These are phyloP conservation scores for Colletotrichum chrysophilum DNA, from an alignment of 2,329 filamentous ascomycete species.

Conservation along the genomic window DNA sequence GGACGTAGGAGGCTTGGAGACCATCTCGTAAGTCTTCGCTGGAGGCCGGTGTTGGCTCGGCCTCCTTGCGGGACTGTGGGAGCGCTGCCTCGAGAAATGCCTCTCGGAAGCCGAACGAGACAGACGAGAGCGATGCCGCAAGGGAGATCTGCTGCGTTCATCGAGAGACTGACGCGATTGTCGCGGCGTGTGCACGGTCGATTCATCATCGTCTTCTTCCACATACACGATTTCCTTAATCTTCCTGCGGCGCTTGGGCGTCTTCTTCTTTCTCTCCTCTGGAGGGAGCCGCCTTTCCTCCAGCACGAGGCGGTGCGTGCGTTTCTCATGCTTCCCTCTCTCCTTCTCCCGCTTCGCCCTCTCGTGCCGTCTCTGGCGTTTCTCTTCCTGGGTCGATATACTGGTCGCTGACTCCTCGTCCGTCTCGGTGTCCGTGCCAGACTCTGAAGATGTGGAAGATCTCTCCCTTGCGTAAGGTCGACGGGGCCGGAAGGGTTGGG, in stretches of 20 bases:
- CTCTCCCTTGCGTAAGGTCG: slow-evolving; percentile 30
- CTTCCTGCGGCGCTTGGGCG: slow-evolving; percentile 3
- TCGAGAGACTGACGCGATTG: not conserved
- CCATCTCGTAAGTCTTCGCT: not conserved
- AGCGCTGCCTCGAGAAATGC: slow-evolving; percentile 7
- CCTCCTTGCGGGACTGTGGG: not conserved
- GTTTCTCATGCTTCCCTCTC: not conserved
- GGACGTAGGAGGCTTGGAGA: not conserved
- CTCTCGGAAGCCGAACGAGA: slow-evolving; percentile 18
- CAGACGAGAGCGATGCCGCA: slow-evolving; percentile 13
- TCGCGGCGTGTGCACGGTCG: not conserved
- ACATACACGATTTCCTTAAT: slow-evolving; percentile 13
- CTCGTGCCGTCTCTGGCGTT: slow-evolving; percentile 21
- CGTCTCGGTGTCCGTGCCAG: slow-evolving; percentile 44
- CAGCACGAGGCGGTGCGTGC: not conserved
- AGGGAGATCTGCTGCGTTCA: slow-evolving; percentile 4
- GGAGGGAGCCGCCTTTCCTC: slow-evolving; percentile 22
- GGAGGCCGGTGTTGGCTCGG: slow-evolving; percentile 1
- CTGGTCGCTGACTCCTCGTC: slow-evolving; percentile 44
- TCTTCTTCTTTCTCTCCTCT: slow-evolving; percentile 5
- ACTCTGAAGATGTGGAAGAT: slow-evolving; percentile 37
- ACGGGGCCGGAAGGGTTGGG: slow-evolving; percentile 41
- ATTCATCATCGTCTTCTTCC: slow-evolving; percentile 13
- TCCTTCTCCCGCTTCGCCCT: slow-evolving; percentile 1
- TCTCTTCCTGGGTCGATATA: slow-evolving; percentile 37